A percentile compares a stretch with the other conserved stretches of the same genome.
phyloP scores from a whole-genome alignment of 75 land plant species.

The Chamaecyparis obtusa region DNA sequence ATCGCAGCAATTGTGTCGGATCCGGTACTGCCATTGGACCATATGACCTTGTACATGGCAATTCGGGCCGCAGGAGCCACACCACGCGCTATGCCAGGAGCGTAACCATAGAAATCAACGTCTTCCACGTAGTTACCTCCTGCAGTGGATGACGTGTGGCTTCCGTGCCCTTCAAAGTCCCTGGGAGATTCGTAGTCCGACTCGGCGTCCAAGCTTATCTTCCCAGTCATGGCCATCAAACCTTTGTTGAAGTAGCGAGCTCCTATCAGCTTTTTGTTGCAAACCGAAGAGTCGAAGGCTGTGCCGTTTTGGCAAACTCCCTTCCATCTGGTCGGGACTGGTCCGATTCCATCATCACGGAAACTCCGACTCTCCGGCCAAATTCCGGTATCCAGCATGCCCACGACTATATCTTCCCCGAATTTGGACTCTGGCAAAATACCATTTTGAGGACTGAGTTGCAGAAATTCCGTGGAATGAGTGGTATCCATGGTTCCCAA shows the following conservation, averaged over 20 bases:
- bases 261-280: conserved; percentile 22
- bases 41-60: conserved; percentile 34
- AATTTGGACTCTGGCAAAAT: conserved; percentile 20
- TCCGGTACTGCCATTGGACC: conserved; percentile 13
- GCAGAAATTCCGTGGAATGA: conserved; percentile 31
- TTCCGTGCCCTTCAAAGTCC: conserved; percentile 25
- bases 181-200: conserved; percentile 15
- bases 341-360: conserved; percentile 14
- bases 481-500: conserved; percentile 34
- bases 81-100: conserved; percentile 23
- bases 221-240: conserved; percentile 7
- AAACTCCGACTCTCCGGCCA: conserved; percentile 67
- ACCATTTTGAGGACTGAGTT: conserved; percentile 16
- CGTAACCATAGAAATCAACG: conserved; percentile 14
- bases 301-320: background rate
- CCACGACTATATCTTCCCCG: conserved; percentile 31
- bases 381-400: conserved; percentile 60
- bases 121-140: conserved; percentile 11
- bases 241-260: conserved; percentile 18
- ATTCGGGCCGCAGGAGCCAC: conserved; percentile 14
- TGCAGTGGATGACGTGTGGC: conserved; percentile 29
- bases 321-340: background rate
- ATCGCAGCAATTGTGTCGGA: conserved; percentile 37
- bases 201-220: background rate
- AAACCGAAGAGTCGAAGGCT: background rate